Evolutionary conservation across 768 basidiomycete species (phyloP).

Genomic region (Mycena metata): DNA sequence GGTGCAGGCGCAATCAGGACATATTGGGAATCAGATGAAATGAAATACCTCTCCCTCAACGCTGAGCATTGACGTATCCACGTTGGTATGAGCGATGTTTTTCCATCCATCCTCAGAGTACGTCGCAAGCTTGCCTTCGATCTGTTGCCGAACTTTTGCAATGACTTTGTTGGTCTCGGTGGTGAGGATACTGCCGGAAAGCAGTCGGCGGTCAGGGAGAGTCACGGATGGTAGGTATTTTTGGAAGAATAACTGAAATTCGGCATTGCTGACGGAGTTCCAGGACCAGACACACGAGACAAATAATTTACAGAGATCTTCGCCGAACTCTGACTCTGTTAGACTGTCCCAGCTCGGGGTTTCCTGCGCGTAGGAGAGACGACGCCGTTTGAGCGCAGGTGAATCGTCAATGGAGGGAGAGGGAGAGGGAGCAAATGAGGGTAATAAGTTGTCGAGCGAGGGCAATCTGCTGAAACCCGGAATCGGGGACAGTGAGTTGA

Average conservation of each 20-base stretch:
- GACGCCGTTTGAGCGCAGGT: conserved; percentile 4
- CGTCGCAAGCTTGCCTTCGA: conserved; percentile 40
- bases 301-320: conserved; percentile 36
- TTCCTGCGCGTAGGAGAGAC: background rate
- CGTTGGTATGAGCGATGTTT: conserved; percentile 44
- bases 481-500: background rate
- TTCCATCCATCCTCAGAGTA: conserved; percentile 50
- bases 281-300: conserved; percentile 37
- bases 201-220: conserved; percentile 31
- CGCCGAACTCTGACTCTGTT: conserved; percentile 30
- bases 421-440: background rate
- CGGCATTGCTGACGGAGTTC: conserved; percentile 41
- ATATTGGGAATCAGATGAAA: too few species aligned
- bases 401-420: background rate
- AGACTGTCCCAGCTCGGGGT: conserved; percentile 2
- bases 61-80: too few species aligned
- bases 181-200: conserved; percentile 40
- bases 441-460: background rate
- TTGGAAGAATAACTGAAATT: conserved; percentile 38
- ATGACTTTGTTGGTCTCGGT: conserved; percentile 35
- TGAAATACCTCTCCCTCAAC: conserved; percentile 42
- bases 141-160: conserved; percentile 1
- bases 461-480: background rate
- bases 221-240: conserved; percentile 41
- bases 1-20: too few species aligned